Evolutionary conservation across 2,329 filamentous ascomycete species (phyloP).

Genomic region (Arthrobotrys pseudoclavata): DNA sequence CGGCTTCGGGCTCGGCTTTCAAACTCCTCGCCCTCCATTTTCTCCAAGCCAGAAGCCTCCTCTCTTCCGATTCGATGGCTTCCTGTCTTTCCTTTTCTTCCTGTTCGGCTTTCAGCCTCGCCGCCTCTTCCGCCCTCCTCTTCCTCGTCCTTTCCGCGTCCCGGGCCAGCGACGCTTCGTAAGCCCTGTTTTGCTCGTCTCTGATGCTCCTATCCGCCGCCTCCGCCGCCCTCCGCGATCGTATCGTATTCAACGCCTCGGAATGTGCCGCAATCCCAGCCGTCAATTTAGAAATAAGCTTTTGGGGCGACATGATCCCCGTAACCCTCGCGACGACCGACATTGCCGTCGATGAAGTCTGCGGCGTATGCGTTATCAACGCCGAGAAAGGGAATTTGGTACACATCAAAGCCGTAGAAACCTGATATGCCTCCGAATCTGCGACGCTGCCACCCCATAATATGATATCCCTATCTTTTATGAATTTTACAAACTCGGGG

Average conservation of each 20-base stretch:
- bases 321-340: slow-evolving; percentile 84
- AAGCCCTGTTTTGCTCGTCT: slow-evolving; percentile 91
- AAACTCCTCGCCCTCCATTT: slow-evolving; percentile 81
- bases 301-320: slow-evolving; percentile 77
- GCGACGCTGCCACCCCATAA: slow-evolving; percentile 94
- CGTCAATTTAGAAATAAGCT: slow-evolving; percentile 82
- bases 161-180: slow-evolving; percentile 88
- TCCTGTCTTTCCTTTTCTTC: slow-evolving; percentile 69
- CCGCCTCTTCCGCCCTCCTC: slow-evolving; percentile 76
- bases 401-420: slow-evolving; percentile 85
- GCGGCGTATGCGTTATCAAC: slow-evolving; percentile 85
- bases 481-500: slow-evolving; percentile 78
- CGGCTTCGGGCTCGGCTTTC: slow-evolving; percentile 75
- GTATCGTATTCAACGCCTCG: slow-evolving; percentile 79
- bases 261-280: slow-evolving; percentile 80
- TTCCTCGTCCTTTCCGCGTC: slow-evolving; percentile 87
- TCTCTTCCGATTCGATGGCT: slow-evolving; percentile 71
- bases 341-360: slow-evolving; percentile 78
- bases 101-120: slow-evolving; percentile 74
- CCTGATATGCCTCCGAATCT: slow-evolving; percentile 94
- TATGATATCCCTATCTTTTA: slow-evolving; percentile 85
- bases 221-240: slow-evolving; percentile 83
- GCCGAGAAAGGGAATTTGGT: slow-evolving; percentile 94
- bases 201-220: slow-evolving; percentile 83
- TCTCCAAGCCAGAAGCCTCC: slow-evolving; percentile 73